A percentile compares a stretch with the other conserved stretches of the same genome.
Evolutionary conservation across 129 eudicot species (phyloP).

Genomic region (Flaveria sonorensis): DNA sequence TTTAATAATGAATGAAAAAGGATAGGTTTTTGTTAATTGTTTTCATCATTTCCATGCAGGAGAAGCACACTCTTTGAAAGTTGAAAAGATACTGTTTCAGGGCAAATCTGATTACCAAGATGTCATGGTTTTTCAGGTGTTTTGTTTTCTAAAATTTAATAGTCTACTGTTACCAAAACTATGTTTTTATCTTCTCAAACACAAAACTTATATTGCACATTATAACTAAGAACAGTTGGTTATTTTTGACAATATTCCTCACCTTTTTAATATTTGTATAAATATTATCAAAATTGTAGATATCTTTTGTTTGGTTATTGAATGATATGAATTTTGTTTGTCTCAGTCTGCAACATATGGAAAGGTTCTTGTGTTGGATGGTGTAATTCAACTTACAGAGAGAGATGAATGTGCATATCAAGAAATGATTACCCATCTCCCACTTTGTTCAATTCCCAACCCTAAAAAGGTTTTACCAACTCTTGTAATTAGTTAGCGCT

Average conservation of each 20-base stretch:
- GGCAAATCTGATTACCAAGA: slow-evolving; percentile 91
- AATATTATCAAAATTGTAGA: not conserved
- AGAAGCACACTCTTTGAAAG: slow-evolving; percentile 94
- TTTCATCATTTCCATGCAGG: slow-evolving; percentile 45
- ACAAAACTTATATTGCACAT: not conserved
- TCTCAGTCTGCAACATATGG: slow-evolving; percentile 94
- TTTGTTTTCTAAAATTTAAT: not conserved
- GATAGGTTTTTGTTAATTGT: not conserved
- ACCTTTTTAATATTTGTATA: not conserved
- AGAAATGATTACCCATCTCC: slow-evolving; percentile 96
- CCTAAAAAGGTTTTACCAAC: slow-evolving; percentile 73
- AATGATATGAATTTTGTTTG: slow-evolving; percentile 16
- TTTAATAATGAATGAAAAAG: not conserved
- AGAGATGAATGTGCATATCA: slow-evolving; percentile 98
- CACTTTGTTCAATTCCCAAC: slow-evolving; percentile 88
- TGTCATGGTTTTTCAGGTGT: slow-evolving; percentile 95
- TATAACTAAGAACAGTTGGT: not conserved
- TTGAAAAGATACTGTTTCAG: slow-evolving; percentile 82
- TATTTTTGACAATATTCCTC: not conserved
- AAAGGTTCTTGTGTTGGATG: slow-evolving; percentile 95
- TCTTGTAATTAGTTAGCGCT: not conserved
- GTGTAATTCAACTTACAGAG: slow-evolving; percentile 97
- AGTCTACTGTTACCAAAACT: not conserved
- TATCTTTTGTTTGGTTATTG: not conserved
- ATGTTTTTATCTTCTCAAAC: not conserved